phyloP scores from a whole-genome alignment of 140 eudicot genomes.

The Bidens hawaiensis region DNA sequence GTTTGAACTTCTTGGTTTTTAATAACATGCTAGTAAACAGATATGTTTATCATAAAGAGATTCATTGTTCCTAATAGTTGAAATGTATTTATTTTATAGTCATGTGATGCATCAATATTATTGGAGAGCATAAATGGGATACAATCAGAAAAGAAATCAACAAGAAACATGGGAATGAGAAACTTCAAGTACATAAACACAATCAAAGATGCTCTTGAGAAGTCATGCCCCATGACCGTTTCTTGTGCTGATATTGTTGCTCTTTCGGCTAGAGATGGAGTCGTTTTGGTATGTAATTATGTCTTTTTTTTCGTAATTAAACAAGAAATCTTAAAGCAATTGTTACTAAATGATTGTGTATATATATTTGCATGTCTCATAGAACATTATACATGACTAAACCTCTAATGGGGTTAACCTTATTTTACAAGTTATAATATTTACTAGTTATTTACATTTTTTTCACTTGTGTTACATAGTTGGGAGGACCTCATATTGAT shows the following conservation, averaged over 20 bases:
- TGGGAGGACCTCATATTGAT: conserved; percentile 74
- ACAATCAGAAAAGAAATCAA: conserved; percentile 52
- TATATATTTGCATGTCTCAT: no score
- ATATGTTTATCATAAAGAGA: background rate
- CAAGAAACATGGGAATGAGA: conserved; percentile 72
- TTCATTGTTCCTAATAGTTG: background rate
- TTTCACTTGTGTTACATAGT: conserved; percentile 27
- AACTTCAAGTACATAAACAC: conserved; percentile 77
- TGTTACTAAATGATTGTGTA: background rate
- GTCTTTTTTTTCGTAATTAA: background rate
- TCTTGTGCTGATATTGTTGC: conserved; percentile 88
- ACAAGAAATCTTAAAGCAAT: background rate
- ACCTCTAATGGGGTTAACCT: no score
- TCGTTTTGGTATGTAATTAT: conserved; percentile 45
- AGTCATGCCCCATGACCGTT: conserved; percentile 66
- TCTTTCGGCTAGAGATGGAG: conserved; percentile 84
- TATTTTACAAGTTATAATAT: background rate
- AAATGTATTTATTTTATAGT: conserved; percentile 24
- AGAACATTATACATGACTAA: no score
- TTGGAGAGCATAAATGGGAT: conserved; percentile 52
- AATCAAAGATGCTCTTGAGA: conserved; percentile 69
- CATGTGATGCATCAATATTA: conserved; percentile 85
- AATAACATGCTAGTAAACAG: background rate
- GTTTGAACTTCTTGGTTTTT: background rate
- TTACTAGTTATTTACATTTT: background rate